A percentile compares a stretch with the other conserved stretches of the same genome.
These are phyloP conservation scores for Yamadazyma triangularis DNA, from an alignment of 1,139 yeast species.

Conservation along the genomic window DNA sequence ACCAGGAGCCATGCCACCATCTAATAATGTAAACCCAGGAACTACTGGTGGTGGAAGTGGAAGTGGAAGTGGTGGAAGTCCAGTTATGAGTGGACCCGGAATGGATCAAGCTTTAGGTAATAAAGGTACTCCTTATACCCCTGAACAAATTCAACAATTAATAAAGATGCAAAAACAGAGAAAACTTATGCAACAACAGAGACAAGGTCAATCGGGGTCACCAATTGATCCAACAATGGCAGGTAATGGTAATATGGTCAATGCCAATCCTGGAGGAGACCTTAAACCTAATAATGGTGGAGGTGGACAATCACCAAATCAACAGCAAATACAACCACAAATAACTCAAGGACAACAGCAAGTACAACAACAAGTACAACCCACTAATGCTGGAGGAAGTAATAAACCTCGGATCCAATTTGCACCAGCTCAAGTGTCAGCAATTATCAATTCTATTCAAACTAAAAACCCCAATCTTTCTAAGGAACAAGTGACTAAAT, in stretches of 20 bases:
- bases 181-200: slow-evolving; percentile 43
- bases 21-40: not conserved
- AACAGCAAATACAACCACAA: slow-evolving; percentile 1
- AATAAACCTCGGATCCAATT: slow-evolving; percentile 40
- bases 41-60: not conserved
- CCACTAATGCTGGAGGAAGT: slow-evolving; percentile 10
- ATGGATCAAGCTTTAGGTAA: slow-evolving; percentile 5
- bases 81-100: not conserved
- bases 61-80: not conserved
- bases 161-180: slow-evolving; percentile 51
- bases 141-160: slow-evolving; percentile 52
- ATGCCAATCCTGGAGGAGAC: not conserved
- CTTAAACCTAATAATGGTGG: not conserved
- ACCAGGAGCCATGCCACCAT: not conserved
- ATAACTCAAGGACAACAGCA: not conserved
- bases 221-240: slow-evolving; percentile 1
- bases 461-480: slow-evolving; percentile 64
- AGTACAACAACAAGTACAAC: slow-evolving; percentile 12
- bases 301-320: slow-evolving; percentile 1
- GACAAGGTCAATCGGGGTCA: slow-evolving; percentile 15
- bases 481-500: slow-evolving; percentile 66
- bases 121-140: slow-evolving; percentile 50
- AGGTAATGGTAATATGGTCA: not conserved
- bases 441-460: slow-evolving; percentile 65
- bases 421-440: slow-evolving; percentile 64